phyloP scores from a whole-genome alignment of 345 rosid genomes.

The Syzygium grande region DNA sequence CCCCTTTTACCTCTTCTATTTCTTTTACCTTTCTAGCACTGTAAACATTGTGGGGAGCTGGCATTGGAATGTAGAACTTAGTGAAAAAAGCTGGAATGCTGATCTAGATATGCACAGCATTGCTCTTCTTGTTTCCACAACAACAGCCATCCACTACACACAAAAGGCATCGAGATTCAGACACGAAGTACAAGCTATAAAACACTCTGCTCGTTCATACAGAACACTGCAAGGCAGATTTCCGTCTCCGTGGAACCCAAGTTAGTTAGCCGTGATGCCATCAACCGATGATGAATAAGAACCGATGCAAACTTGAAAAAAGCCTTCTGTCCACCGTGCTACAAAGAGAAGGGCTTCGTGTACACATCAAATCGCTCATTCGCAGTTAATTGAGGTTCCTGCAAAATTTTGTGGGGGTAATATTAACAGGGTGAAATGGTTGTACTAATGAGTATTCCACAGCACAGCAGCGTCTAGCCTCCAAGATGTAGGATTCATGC shows the following conservation, averaged over 20 bases:
- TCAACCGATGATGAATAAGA: not conserved
- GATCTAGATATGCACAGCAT: not conserved
- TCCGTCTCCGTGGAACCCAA: not conserved
- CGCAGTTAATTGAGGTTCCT: conserved; percentile 88
- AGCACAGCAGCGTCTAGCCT: not conserved
- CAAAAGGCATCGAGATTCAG: not conserved
- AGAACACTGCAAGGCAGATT: not conserved
- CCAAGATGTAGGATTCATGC: not conserved
- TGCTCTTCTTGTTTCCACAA: not conserved
- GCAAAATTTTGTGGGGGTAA: conserved; percentile 8
- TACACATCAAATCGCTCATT: conserved; percentile 56
- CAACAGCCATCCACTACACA: not conserved
- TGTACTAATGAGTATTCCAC: not conserved
- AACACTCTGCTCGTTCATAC: not conserved
- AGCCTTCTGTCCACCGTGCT: not conserved
- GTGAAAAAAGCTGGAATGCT: not conserved
- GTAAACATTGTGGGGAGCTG: not conserved
- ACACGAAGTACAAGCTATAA: not conserved
- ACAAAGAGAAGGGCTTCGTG: conserved; percentile 53
- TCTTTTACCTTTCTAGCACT: not conserved
- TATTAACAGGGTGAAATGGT: not conserved
- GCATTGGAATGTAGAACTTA: not conserved
- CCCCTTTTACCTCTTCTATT: not conserved
- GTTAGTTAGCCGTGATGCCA: not conserved
- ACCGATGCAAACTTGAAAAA: not conserved